Evolutionary conservation across 148 eudicot species (phyloP).

Genomic region (Heliamphora exappendiculata): DNA sequence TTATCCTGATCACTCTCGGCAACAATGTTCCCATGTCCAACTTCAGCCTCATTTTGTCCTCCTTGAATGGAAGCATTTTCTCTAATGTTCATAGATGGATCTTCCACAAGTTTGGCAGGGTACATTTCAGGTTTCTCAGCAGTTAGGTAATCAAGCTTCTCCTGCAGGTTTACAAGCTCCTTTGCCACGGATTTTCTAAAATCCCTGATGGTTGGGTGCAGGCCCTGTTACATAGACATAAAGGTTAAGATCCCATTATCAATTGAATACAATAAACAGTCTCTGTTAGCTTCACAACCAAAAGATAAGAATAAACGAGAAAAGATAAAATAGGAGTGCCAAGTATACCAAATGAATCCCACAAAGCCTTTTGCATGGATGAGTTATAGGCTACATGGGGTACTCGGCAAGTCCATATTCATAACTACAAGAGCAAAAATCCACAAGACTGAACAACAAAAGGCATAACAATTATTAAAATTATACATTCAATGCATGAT

Average conservation of each 20-base stretch:
- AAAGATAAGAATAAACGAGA: background rate
- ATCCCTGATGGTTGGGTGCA: constrained; percentile 52
- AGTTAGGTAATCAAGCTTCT: constrained; percentile 46
- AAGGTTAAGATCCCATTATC: background rate
- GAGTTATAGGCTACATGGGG: background rate
- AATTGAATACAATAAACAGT: background rate
- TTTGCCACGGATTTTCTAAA: constrained; percentile 54
- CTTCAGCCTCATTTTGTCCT: background rate
- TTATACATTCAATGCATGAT: background rate
- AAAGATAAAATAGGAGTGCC: background rate
- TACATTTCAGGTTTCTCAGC: constrained; percentile 10
- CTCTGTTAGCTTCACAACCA: background rate
- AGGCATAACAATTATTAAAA: background rate
- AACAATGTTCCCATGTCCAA: background rate
- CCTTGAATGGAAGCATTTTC: background rate
- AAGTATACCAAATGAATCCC: background rate
- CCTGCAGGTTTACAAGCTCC: constrained; percentile 61
- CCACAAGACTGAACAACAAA: background rate
- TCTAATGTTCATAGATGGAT: background rate
- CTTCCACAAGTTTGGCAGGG: background rate
- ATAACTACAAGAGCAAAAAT: background rate
- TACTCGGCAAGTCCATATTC: background rate
- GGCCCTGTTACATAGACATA: constrained; percentile 32
- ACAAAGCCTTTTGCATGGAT: background rate
- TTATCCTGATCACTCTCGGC: background rate